These are phyloP conservation scores for Erucastrum elatum DNA, from an alignment of 345 rosid genomes.

Conservation along the genomic window DNA sequence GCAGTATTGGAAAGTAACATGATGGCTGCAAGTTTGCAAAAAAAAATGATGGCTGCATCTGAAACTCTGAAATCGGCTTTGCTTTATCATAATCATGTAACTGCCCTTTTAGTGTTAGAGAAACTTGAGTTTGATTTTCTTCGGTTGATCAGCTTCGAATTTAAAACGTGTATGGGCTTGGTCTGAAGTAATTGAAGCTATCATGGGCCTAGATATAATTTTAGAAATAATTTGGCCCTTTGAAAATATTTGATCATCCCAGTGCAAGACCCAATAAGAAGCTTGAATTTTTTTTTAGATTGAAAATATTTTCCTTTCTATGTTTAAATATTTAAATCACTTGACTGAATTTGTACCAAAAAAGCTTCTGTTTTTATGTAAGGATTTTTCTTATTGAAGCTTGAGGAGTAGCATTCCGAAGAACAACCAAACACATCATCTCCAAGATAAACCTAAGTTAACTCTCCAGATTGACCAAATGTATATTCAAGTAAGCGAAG, in stretches of 20 bases:
- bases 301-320: not conserved
- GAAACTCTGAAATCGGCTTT: not conserved
- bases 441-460: not conserved
- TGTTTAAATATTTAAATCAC: not conserved
- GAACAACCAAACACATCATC: not conserved
- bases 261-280: not conserved
- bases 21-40: not conserved
- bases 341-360: not conserved
- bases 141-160: not conserved
- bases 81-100: not conserved
- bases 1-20: not conserved
- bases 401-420: not conserved
- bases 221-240: not conserved
- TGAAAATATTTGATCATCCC: not conserved
- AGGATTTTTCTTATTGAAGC: not conserved
- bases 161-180: conserved; percentile 3
- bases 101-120: not conserved
- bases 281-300: not conserved
- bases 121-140: not conserved
- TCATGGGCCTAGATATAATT: not conserved
- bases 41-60: not conserved
- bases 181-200: not conserved
- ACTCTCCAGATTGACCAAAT: not conserved
- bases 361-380: not conserved
- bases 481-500: not conserved